Evolutionary conservation across 139 green algal species (phyloP), one percentile per base, ranked within the genome.

Genomic region (Picochlorum sp.): DNA sequence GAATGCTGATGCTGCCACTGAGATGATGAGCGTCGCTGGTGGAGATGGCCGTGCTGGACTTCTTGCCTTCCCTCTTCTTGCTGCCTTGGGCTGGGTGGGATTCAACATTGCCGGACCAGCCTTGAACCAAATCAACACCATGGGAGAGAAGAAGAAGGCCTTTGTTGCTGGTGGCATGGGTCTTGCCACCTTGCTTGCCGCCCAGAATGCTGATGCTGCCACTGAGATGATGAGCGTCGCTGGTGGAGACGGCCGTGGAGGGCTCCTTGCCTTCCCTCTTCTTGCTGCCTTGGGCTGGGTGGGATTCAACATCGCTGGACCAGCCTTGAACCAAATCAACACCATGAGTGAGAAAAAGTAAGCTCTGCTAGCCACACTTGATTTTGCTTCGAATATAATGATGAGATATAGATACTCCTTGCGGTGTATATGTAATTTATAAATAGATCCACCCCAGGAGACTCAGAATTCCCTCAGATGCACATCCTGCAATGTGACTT

Each of bases 191-290:
- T 56, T 89, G 65, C 34, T 80, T 18, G 59, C 59, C 8, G 74
- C 78, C 8, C 45, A 78, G 64, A 65, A 78, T 63, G 80, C 84
- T 16, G 66, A 88, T 34, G 87, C 87, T 18, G 82, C 84, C 2
- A 77, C 74, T 49, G 83, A 96, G 76, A 41, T 95, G 10, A 70
- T 74, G 2, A 62, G 84, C 50, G 58, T 95, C 28, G 89, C 87
- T 23, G 69, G 45, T 56, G 69, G 62, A 44, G 61, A 72, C 54
- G 62, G 67, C 57, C 71, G 71, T 47, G 24, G 58, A 1, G 65
- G 71, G 18, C 38, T 49, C 14, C 56, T 78, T 18, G 23, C 58
- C 0, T 30, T 66, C 24, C 61, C 61, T n/a, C 14, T 66, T 11
- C 11, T 15, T 4, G 61, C 61, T 66, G 61, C 61, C 8, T 13